Percentiles rank a stretch among this genome's conserved stretches.
Conservation (phyloP, 2,329 filamentous ascomycete species). For the Alternaria sp. region DNA sequence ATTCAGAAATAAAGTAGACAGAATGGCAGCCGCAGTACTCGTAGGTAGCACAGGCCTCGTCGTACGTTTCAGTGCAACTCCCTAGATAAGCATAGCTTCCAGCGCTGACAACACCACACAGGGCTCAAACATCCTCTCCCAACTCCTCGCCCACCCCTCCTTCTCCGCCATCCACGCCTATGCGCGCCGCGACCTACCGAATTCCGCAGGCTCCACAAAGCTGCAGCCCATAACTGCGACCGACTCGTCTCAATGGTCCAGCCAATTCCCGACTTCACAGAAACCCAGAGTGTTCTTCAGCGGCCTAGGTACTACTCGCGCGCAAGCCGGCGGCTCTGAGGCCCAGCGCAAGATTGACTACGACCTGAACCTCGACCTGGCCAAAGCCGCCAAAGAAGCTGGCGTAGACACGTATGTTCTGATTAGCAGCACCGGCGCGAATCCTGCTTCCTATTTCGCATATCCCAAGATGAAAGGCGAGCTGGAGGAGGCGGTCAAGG, state of each 20-base stretch:
- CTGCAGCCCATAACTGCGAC: constrained; percentile 71
- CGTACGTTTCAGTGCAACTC: constrained; percentile 46
- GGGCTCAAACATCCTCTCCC: constrained; percentile 77
- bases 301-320: constrained; percentile 80
- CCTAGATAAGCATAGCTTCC: neutral
- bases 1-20: rapidly evolving
- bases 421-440: constrained; percentile 68
- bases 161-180: constrained; percentile 68
- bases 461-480: constrained; percentile 83
- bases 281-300: constrained; percentile 74
- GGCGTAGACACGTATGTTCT: constrained; percentile 81
- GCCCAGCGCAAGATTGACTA: constrained; percentile 89
- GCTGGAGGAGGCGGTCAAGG: constrained; percentile 79
- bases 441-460: constrained; percentile 59
- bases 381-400: constrained; percentile 74
- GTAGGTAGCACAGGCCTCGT: constrained; percentile 72
- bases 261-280: constrained; percentile 66
- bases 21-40: constrained; percentile 63
- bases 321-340: constrained; percentile 75
- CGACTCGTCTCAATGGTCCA: constrained; percentile 73
- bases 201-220: constrained; percentile 61
- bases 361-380: constrained; percentile 83
- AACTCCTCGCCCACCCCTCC: constrained; percentile 64
- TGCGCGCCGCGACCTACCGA: constrained; percentile 69
- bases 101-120: constrained; percentile 36